These are phyloP conservation scores for Balamuthia mandrillaris DNA, from an alignment of 208 protist species.

Conservation along the genomic window DNA sequence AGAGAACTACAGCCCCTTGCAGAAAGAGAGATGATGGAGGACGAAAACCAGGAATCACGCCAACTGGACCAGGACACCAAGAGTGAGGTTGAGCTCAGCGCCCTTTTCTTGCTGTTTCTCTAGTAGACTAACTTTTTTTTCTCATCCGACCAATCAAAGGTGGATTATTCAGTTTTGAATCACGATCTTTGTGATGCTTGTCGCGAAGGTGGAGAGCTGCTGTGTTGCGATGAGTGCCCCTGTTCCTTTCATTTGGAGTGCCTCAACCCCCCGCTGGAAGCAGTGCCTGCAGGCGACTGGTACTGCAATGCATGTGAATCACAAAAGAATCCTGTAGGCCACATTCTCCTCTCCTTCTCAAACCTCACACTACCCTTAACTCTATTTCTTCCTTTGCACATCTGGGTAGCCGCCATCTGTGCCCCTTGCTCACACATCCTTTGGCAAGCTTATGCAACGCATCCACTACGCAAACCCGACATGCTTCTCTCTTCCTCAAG, in stretches of 20 bases:
- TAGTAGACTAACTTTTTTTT: too few species aligned
- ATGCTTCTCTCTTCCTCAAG: not conserved
- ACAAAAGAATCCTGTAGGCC: too few species aligned
- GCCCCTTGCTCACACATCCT: not conserved
- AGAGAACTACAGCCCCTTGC: too few species aligned
- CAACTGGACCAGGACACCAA: too few species aligned
- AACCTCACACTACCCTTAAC: not conserved
- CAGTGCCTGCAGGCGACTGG: not conserved
- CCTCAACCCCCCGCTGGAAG: not conserved
- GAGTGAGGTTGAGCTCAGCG: too few species aligned
- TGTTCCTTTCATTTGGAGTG: slow-evolving; percentile 16
- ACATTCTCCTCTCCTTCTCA: not conserved
- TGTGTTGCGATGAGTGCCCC: slow-evolving; percentile 14
- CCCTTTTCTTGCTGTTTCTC: too few species aligned
- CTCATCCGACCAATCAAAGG: too few species aligned
- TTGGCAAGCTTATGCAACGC: not conserved
- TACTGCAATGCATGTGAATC: not conserved
- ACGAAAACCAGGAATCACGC: too few species aligned
- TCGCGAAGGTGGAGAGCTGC: not conserved
- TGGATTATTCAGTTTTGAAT: not conserved
- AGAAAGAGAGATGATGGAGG: too few species aligned
- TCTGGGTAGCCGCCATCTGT: not conserved
- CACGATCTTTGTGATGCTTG: slow-evolving; percentile 3
- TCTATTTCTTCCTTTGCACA: not conserved
- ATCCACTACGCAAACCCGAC: not conserved